These are phyloP conservation scores for Chiua sp. DNA, from an alignment of 1,284 basidiomycete genomes.

Conservation along the genomic window DNA sequence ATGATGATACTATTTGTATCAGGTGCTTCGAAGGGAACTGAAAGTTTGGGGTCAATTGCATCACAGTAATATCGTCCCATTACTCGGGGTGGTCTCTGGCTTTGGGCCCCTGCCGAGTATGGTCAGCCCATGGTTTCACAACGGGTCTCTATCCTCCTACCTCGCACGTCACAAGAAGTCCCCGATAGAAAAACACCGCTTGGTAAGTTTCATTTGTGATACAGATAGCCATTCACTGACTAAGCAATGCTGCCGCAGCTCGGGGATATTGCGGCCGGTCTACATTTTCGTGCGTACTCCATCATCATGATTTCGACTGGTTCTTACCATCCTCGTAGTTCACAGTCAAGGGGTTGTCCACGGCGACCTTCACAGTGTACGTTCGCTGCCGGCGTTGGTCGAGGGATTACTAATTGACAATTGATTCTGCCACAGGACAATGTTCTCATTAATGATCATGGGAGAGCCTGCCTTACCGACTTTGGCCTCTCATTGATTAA, in stretches of 20 bases:
- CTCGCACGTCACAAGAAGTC: conserved; percentile 3
- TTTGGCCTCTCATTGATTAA: conserved; percentile 43
- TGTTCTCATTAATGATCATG: conserved; percentile 28
- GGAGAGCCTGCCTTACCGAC: conserved; percentile 35
- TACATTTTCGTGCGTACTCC: conserved; percentile 30
- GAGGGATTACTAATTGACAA: not conserved
- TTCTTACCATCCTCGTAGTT: conserved; percentile 19
- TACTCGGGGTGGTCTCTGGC: conserved; percentile 30
- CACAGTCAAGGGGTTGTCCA: conserved; percentile 26
- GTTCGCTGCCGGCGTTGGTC: not conserved
- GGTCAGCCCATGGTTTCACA: conserved; percentile 36
- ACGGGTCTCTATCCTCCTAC: conserved; percentile 31
- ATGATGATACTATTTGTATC: not conserved
- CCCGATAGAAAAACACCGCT: conserved; percentile 8
- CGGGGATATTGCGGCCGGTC: conserved; percentile 29
- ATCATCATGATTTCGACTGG: not conserved
- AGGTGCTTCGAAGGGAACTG: conserved; percentile 35
- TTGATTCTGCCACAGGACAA: conserved; percentile 30
- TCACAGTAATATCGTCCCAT: conserved; percentile 34
- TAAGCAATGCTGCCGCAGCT: conserved; percentile 20
- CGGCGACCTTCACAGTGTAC: conserved; percentile 36
- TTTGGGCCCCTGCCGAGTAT: conserved; percentile 26
- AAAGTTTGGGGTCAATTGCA: conserved; percentile 25
- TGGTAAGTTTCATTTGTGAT: conserved; percentile 17
- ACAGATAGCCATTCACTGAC: not conserved